Percentiles rank a stretch among this genome's conserved stretches.
phyloP scores from a whole-genome alignment of 768 basidiomycete species.

The Termitomyces sp. region DNA sequence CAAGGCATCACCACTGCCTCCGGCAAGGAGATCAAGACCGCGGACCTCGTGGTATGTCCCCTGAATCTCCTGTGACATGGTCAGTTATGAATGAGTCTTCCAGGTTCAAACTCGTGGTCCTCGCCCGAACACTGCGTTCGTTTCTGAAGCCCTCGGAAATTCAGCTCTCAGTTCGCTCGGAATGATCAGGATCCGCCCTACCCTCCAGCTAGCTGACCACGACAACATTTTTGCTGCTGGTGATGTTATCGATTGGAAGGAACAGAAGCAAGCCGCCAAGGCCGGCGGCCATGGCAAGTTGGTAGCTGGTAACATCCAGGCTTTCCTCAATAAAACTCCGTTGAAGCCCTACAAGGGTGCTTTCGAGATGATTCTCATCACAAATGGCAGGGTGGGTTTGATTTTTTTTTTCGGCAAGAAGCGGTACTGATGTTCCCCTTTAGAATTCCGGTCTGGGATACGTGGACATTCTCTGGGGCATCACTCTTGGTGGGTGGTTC shows the following conservation, averaged over 20 bases:
- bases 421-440: slow-evolving; percentile 1
- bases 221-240: slow-evolving; percentile 63
- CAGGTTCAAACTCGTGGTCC: slow-evolving; percentile 40
- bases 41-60: slow-evolving; percentile 55
- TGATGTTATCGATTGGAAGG: slow-evolving; percentile 61
- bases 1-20: slow-evolving; percentile 44
- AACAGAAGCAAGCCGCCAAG: slow-evolving; percentile 60
- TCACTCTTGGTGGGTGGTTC: slow-evolving; percentile 43
- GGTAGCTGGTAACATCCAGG: slow-evolving; percentile 46
- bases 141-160: slow-evolving; percentile 34
- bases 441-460: slow-evolving; percentile 42
- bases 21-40: slow-evolving; percentile 40
- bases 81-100: neutral
- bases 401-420: neutral
- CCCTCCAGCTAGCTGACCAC: slow-evolving; percentile 50
- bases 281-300: slow-evolving; percentile 38
- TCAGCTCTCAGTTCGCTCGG: slow-evolving; percentile 34
- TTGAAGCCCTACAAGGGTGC: slow-evolving; percentile 44
- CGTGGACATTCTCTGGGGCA: slow-evolving; percentile 42
- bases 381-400: slow-evolving; percentile 49
- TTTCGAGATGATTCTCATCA: slow-evolving; percentile 52
- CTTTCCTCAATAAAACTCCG: slow-evolving; percentile 31
- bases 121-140: slow-evolving; percentile 49
- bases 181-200: slow-evolving; percentile 50
- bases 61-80: neutral